Conservation (phyloP, 768 basidiomycete species). For the Ramaria rubella region DNA sequence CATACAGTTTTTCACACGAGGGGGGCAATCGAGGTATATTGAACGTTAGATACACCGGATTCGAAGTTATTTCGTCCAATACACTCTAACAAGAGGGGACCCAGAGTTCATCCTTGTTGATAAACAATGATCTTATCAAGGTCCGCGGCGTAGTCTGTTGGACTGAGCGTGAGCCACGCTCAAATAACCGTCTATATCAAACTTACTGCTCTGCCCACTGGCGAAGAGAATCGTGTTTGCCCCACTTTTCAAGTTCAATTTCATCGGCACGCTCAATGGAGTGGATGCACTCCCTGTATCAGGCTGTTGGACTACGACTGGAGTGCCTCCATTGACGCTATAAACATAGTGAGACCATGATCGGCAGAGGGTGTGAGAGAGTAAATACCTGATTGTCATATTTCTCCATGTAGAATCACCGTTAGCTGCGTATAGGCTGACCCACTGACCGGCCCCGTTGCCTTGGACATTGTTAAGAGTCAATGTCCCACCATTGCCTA, state of each 20-base stretch:
- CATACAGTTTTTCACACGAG: too few relatives aligned
- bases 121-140: conserved; percentile 59
- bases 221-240: conserved; percentile 47
- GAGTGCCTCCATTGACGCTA: conserved; percentile 55
- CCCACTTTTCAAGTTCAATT: conserved; percentile 42
- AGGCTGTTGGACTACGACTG: conserved; percentile 49
- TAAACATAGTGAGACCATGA: too few relatives aligned
- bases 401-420: conserved; percentile 55
- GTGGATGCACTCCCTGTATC: conserved; percentile 47
- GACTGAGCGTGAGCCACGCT: neutral
- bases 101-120: conserved; percentile 9
- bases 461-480: conserved; percentile 53
- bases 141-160: conserved; percentile 49
- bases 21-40: too few relatives aligned
- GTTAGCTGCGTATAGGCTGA: conserved; percentile 55
- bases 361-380: neutral
- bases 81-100: too few relatives aligned
- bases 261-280: conserved; percentile 51
- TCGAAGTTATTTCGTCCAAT: too few relatives aligned
- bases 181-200: neutral
- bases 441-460: conserved; percentile 48
- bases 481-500: conserved; percentile 52
- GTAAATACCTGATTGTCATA: conserved; percentile 47
- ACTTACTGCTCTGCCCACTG: conserved; percentile 45
- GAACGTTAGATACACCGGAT: too few relatives aligned